Evolutionary conservation across 1,139 yeast genomes (phyloP).

Genomic region (Lodderomyces beijingensis): DNA sequence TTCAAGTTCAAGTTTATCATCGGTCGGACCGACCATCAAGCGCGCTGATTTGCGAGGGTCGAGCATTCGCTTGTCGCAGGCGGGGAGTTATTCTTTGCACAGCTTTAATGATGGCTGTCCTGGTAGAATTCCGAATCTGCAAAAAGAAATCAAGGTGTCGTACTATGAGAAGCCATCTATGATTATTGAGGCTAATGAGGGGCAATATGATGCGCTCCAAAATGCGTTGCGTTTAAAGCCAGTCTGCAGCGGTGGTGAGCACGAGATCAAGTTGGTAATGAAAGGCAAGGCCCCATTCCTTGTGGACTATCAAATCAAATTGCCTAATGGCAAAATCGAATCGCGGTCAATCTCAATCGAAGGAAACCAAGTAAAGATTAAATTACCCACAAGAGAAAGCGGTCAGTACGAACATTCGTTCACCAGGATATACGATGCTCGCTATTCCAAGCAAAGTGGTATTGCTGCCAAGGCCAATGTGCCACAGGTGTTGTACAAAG

Average conservation of each 20-base stretch:
- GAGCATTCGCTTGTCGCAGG: conserved; percentile 34
- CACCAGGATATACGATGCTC: conserved; percentile 60
- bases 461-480: conserved; percentile 18
- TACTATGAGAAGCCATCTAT: conserved; percentile 57
- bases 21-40: conserved; percentile 4
- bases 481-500: conserved; percentile 50
- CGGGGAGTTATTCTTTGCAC: conserved; percentile 61
- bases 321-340: conserved; percentile 53
- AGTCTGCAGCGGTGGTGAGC: conserved; percentile 31
- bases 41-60: conserved; percentile 7
- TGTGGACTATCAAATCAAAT: conserved; percentile 59
- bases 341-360: conserved; percentile 30
- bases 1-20: too few species aligned
- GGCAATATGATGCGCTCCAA: conserved; percentile 3
- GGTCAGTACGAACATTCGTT: conserved; percentile 66
- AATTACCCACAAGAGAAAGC: conserved; percentile 30
- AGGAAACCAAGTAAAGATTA: conserved; percentile 20
- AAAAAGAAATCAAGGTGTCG: conserved; percentile 37
- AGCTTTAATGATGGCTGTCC: conserved; percentile 68
- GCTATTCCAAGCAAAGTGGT: conserved; percentile 51
- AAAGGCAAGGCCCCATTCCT: conserved; percentile 71
- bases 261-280: conserved; percentile 23
- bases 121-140: conserved; percentile 45
- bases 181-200: conserved; percentile 13
- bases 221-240: conserved; percentile 21